Percentiles rank a stretch among this genome's conserved stretches.
These are phyloP conservation scores for Globisporangium irregulare DNA, from an alignment of 352 stramenopile species.

Conservation along the genomic window DNA sequence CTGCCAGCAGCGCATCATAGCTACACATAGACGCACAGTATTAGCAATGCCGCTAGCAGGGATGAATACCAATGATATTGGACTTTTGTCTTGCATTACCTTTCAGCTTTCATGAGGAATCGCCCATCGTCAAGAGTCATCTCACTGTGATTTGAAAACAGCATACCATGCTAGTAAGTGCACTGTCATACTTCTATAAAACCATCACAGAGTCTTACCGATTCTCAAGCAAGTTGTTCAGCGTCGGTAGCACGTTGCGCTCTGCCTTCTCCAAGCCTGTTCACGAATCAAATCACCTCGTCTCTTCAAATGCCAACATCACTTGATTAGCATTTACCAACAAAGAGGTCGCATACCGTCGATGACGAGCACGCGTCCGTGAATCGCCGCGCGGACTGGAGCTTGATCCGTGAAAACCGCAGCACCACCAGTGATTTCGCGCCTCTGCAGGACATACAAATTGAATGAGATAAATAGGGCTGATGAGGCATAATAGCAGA, in stretches of 20 bases:
- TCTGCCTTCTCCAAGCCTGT: constrained; percentile 92
- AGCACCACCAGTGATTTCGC: constrained; percentile 65
- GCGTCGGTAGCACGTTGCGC: constrained; percentile 95
- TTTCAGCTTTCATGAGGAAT: constrained; percentile 90
- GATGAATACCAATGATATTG: neutral
- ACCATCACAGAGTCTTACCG: constrained; percentile 28
- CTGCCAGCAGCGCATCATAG: constrained; percentile 59
- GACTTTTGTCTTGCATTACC: constrained; percentile 23
- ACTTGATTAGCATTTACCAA: neutral
- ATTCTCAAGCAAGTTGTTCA: constrained; percentile 98
- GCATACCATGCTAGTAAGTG: neutral
- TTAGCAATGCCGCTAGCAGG: neutral
- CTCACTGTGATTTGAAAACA: constrained; percentile 41
- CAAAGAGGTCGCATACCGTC: constrained; percentile 60
- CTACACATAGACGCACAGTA: constrained; percentile 17
- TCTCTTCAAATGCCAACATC: neutral
- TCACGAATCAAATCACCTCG: neutral
- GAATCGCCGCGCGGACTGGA: constrained; percentile 91
- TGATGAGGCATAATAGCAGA: neutral
- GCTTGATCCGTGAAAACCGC: constrained; percentile 90
- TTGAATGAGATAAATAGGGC: neutral
- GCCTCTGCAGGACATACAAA: constrained; percentile 27
- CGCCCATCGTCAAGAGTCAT: constrained; percentile 94
- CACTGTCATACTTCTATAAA: neutral
- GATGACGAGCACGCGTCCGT: constrained; percentile 92